Base-by-base conservation (phyloP, 495 filamentous ascomycete species). In the Xylaria sp. region DNA sequence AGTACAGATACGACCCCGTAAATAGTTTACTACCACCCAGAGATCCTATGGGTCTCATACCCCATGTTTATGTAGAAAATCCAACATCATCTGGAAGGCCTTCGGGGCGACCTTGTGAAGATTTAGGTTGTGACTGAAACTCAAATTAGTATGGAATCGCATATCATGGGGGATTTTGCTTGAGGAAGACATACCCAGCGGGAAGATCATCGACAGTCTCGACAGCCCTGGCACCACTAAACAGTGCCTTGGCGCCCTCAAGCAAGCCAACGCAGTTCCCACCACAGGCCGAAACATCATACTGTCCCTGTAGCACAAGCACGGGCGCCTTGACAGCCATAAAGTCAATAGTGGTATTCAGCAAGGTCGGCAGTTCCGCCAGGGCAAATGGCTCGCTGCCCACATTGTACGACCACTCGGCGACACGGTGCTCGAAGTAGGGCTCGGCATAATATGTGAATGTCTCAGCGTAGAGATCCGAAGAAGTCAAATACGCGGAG, bases 311-410 rank as follows among this genome's bases (percentile, higher is more conserved):
- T 3, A 77, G 21, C 19, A 74, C 59, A 21, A 76, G 67, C 5
- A 77, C 76, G 0, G 76, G 58, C 11, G 67, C 71, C 15, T 68
- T 77, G 24, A 59, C 21, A 2, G 57, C 57, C 4, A 4, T 2
- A 5, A 37, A 59, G 19, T 59, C 57, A 40, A 59, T 37, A 21
- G 57, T 59, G 19, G 72, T 77, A 11, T 55, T 72, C 2, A 77
- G 24, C 21, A 77, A 48, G 14, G 76, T 76, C 5, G 74, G 76
- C 7, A 76, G 64, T 48, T 74, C 74, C 15, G 72, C 76, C n/a
- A 77, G 46, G 14, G 76, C 74, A 35, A 77, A 77, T 8, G 74
- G 76, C 64, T 76, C 74, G 55, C 76, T 77, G n/a, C 69, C 72
- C 26, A 55, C 41, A 24, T 68, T 67, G 26, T 76, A 61, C 5